Percentiles rank a stretch among this genome's conserved stretches.
Conservation (phyloP, 1,284 basidiomycete genomes). For the Trametes hirsuta region DNA sequence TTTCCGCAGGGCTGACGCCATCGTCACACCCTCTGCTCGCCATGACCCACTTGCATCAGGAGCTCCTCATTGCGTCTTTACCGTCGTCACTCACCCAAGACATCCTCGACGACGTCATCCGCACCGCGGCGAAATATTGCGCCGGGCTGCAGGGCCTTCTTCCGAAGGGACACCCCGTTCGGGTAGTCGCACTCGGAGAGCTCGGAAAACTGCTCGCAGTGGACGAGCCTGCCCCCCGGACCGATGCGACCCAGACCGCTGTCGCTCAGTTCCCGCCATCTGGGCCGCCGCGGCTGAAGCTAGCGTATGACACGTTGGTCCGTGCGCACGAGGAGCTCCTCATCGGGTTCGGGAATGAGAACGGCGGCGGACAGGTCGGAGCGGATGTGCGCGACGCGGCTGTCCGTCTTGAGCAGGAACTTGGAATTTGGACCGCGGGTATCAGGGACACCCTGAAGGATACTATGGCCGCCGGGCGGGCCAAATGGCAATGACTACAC, state of each 20-base stretch:
- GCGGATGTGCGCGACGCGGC: conserved; percentile 55
- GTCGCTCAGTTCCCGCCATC: conserved; percentile 59
- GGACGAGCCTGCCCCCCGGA: conserved; percentile 59
- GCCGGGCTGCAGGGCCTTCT: conserved; percentile 62
- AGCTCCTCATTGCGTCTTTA: conserved; percentile 62
- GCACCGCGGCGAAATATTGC: conserved; percentile 58
- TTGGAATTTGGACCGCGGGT: conserved; percentile 65
- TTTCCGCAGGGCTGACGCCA: conserved; percentile 54
- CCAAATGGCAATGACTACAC: neutral
- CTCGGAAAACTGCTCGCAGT: conserved; percentile 81
- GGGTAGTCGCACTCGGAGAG: conserved; percentile 78
- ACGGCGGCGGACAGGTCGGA: conserved; percentile 67
- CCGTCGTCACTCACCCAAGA: conserved; percentile 45
- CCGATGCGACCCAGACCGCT: neutral
- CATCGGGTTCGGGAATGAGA: conserved; percentile 63
- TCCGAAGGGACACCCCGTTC: conserved; percentile 74
- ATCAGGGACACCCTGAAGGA: conserved; percentile 52
- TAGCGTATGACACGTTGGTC: conserved; percentile 66
- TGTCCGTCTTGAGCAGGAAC: conserved; percentile 66
- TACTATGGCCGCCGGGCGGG: conserved; percentile 17
- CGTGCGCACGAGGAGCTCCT: conserved; percentile 61
- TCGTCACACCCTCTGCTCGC: conserved; percentile 79
- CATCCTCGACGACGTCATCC: conserved; percentile 63
- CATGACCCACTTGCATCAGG: conserved; percentile 69
- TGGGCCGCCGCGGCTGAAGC: conserved; percentile 60